phyloP scores from a whole-genome alignment of 257 asterid genomes.

The Apocynum venetum region DNA sequence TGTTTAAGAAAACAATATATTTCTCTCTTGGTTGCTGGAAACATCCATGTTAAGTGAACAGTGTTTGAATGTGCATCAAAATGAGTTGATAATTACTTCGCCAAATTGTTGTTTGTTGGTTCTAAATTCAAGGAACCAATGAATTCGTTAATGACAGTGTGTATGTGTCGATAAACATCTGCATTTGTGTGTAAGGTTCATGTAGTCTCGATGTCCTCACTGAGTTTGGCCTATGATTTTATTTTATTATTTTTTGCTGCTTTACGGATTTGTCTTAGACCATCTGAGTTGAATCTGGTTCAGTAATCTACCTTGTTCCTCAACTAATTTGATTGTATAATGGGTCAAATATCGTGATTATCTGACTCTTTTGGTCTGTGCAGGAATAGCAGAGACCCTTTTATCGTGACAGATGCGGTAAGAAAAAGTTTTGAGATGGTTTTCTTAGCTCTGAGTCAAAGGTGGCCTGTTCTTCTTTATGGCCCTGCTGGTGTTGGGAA shows the following conservation, averaged over 20 bases:
- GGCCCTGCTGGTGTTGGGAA: slow-evolving; percentile 96
- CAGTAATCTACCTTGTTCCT: neutral
- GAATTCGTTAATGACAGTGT: neutral
- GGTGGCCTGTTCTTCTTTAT: slow-evolving; percentile 94
- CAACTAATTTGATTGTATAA: slow-evolving; percentile 4
- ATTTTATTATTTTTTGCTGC: neutral
- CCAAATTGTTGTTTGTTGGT: neutral
- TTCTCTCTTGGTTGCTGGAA: neutral
- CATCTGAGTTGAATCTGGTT: neutral
- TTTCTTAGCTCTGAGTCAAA: slow-evolving; percentile 72
- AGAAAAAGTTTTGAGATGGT: slow-evolving; percentile 75
- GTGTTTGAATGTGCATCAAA: neutral
- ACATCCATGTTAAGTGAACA: too few species aligned
- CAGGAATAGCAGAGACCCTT: slow-evolving; percentile 55
- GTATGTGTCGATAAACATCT: neutral
- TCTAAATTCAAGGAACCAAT: neutral
- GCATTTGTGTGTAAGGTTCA: neutral
- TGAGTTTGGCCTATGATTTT: neutral
- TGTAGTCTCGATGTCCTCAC: neutral
- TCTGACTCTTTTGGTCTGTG: slow-evolving; percentile 17
- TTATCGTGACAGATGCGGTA: slow-evolving; percentile 61
- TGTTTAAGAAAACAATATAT: neutral
- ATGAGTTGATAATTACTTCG: neutral
- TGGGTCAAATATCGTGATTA: neutral
- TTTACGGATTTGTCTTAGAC: neutral